Conservation (phyloP, 192 early-diverging fungal genomes). For the Spizellomyces punctatus region DNA sequence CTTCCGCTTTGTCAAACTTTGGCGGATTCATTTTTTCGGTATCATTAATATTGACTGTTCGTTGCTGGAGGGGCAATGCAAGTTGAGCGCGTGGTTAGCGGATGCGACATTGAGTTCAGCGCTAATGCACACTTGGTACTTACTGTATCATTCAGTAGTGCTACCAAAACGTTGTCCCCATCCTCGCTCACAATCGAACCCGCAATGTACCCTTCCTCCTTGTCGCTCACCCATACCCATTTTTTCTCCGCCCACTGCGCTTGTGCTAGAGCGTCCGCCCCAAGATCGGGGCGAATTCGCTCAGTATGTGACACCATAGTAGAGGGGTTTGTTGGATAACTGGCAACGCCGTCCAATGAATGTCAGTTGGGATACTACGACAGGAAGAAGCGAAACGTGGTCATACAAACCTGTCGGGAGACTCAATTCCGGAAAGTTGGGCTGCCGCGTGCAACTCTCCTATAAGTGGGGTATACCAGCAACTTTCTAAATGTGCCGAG, state of each 20-base stretch:
- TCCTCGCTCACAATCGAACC: conserved; percentile 79
- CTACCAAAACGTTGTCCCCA: conserved; percentile 72
- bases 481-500: too few relatives aligned
- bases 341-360: too few relatives aligned
- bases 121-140: neutral
- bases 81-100: neutral
- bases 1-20: conserved; percentile 97
- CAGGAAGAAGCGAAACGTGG: too few relatives aligned
- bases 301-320: neutral
- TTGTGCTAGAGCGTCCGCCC: conserved; percentile 27
- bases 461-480: too few relatives aligned
- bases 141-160: conserved; percentile 79
- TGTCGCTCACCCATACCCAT: conserved; percentile 97
- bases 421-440: too few relatives aligned
- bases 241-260: conserved; percentile 78
- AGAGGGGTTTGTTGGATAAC: too few relatives aligned
- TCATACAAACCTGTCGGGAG: too few relatives aligned
- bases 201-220: conserved; percentile 84
- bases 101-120: neutral
- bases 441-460: too few relatives aligned
- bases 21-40: conserved; percentile 98
- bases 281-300: conserved; percentile 6
- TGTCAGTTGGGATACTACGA: too few relatives aligned
- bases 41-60: conserved; percentile 73
- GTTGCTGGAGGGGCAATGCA: conserved; percentile 49